A percentile compares a stretch with the other conserved stretches of the same genome.
These are phyloP conservation scores for Chaetoceros tenuissimus DNA, from an alignment of 108 stramenopile genomes.

Conservation along the genomic window DNA sequence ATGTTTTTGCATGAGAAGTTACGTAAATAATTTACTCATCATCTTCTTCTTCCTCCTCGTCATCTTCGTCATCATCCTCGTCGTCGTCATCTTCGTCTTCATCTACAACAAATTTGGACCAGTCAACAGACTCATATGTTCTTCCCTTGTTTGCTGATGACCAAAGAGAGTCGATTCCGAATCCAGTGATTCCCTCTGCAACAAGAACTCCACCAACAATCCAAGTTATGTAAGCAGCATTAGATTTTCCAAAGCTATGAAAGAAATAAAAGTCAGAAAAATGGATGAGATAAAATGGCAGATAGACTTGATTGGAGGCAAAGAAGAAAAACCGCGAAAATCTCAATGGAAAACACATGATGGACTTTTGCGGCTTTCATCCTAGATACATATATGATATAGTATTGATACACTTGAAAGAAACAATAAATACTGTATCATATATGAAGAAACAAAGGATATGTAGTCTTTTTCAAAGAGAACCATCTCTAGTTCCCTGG, in stretches of 20 bases:
- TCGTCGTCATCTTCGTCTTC: slow-evolving; percentile 80
- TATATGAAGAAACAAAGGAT: too few species aligned
- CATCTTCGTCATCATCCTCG: slow-evolving; percentile 70
- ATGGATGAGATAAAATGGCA: neutral
- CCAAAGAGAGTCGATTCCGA: slow-evolving; percentile 55
- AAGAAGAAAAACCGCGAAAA: neutral
- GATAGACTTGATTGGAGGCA: neutral
- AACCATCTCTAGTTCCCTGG: too few species aligned
- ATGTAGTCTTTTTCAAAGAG: too few species aligned
- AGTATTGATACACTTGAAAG: too few species aligned
- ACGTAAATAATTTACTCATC: too few species aligned
- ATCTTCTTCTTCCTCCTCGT: slow-evolving; percentile 47
- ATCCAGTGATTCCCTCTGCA: slow-evolving; percentile 61
- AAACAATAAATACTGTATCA: too few species aligned
- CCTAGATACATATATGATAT: too few species aligned
- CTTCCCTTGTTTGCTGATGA: slow-evolving; percentile 60
- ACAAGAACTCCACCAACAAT: slow-evolving; percentile 62
- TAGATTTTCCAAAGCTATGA: slow-evolving; percentile 70
- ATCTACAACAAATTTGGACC: slow-evolving; percentile 67
- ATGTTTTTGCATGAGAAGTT: too few species aligned
- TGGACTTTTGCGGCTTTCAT: too few species aligned
- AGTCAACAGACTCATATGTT: slow-evolving; percentile 74
- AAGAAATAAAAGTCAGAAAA: neutral
- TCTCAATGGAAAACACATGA: too few species aligned
- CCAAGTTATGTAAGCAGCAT: slow-evolving; percentile 76